Conservation (phyloP, 2,329 filamentous ascomycete species). For the Lojkania enalia region DNA sequence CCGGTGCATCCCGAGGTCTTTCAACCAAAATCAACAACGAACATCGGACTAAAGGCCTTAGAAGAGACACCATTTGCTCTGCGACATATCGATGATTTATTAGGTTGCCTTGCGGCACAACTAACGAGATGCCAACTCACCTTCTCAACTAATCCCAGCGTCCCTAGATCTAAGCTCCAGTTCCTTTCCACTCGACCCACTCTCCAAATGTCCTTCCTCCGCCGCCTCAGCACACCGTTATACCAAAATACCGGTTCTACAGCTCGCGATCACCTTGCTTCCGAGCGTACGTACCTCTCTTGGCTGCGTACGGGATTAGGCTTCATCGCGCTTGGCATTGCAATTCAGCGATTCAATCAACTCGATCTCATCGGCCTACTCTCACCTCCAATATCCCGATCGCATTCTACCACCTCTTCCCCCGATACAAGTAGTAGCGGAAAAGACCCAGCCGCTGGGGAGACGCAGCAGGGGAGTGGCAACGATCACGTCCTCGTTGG, state of each 20-base stretch:
- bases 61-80: too few species aligned
- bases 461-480: constrained; percentile 3
- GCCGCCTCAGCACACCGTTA: constrained; percentile 13
- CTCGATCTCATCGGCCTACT: constrained; percentile 22
- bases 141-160: too few species aligned
- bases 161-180: too few species aligned
- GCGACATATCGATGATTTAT: too few species aligned
- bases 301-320: constrained; percentile 58
- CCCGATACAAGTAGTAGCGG: neutral
- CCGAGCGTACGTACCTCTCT: constrained; percentile 58
- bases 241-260: constrained; percentile 54
- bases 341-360: constrained; percentile 54
- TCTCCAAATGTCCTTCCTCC: constrained; percentile 15
- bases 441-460: neutral
- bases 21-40: too few species aligned
- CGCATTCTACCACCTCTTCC: too few species aligned
- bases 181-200: neutral
- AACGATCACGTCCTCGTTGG: constrained; percentile 33
- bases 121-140: too few species aligned
- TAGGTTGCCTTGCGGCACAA: too few species aligned
- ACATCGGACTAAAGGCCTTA: too few species aligned
- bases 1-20: too few species aligned
- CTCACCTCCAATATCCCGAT: neutral
- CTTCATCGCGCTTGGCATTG: constrained; percentile 57
- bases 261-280: constrained; percentile 58